Evolutionary conservation across 1,284 basidiomycete species (phyloP), one percentile per base, ranked within the genome.

Genomic region (Cystobasidium pallidum): DNA sequence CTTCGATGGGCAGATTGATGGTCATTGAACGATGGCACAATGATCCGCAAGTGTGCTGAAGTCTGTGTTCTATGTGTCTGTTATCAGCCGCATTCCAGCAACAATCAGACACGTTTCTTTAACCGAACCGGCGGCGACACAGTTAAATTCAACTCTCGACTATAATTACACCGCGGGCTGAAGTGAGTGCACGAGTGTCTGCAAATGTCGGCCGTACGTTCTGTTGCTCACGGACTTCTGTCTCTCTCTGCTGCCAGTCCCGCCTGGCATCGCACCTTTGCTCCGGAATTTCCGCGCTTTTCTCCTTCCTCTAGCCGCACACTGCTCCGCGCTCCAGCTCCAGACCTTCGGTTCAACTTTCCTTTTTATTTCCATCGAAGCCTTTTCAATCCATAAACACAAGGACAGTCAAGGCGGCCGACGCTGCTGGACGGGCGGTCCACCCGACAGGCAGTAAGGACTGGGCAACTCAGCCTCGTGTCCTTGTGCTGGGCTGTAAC

Each of bases 221-320:
- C n/a, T n/a, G n/a, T n/a, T n/a, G n/a, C n/a, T n/a, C n/a, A n/a
- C n/a, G n/a, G n/a, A n/a, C n/a, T n/a, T n/a, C n/a, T n/a, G n/a
- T n/a, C 39, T 41, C 39, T 41, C 39, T 15, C 39, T 41, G 7
- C 39, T 15, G 39, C 39, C 39, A 41, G 7, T 41, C 39, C 8
- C n/a, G n/a, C n/a, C n/a, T n/a, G n/a, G n/a, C n/a, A n/a, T n/a
- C n/a, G n/a, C 19, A 3, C 11, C 43, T 8, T 11, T 19, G 43
- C 43, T 45, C 43, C 43, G 43, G 43, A 45, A 45, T 45, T 45
- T 45, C 43, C 43, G 43, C 43, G 3, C 43, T 41, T 45, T 45
- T 3, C 43, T 45, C 43, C 43, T 45, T 19, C 11, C 36, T 39
- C 36, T n/a, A n/a, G 36, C 6, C 36, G 36, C 36, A n/a, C n/a